Percentiles rank a stretch among this genome's conserved stretches.
These are phyloP conservation scores for Eucalyptus pauciflora DNA, from an alignment of 345 rosid genomes.

Conservation along the genomic window DNA sequence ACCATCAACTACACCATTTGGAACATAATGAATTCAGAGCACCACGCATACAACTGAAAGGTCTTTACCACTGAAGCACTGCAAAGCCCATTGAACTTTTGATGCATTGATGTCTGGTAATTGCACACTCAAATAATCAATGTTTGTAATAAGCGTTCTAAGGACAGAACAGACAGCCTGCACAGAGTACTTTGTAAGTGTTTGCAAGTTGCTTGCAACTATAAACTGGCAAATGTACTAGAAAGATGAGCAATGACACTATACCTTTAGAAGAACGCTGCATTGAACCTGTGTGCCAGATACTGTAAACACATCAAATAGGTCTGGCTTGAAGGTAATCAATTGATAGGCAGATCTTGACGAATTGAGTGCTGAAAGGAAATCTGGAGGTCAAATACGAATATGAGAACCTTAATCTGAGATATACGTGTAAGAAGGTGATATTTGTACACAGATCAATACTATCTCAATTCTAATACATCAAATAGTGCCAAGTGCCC, in stretches of 20 bases:
- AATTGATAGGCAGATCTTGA: slow-evolving; percentile 75
- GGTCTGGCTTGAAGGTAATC: slow-evolving; percentile 45
- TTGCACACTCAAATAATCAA: slow-evolving; percentile 56
- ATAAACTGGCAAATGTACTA: not conserved
- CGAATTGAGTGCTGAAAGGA: slow-evolving; percentile 65
- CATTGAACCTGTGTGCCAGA: slow-evolving; percentile 44
- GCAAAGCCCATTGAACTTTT: slow-evolving; percentile 70
- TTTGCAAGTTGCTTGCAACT: not conserved
- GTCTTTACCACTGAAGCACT: slow-evolving; percentile 56
- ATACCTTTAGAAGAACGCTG: slow-evolving; percentile 76
- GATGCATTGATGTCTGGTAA: slow-evolving; percentile 66
- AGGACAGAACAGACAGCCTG: slow-evolving; percentile 82
- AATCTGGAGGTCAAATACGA: slow-evolving; percentile 20
- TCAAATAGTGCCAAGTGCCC: no score
- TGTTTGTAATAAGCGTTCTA: slow-evolving; percentile 51
- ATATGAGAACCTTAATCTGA: not conserved
- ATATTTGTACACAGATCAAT: no score
- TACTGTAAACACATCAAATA: slow-evolving; percentile 55
- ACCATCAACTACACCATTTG: not conserved
- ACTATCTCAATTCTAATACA: no score
- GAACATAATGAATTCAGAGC: not conserved
- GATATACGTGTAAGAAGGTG: fast-evolving
- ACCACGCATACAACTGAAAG: not conserved
- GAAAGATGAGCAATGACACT: not conserved
- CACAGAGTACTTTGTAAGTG: not conserved